phyloP scores from a whole-genome alignment of 192 early-diverging fungal species.

The Chytriomyces sp. region DNA sequence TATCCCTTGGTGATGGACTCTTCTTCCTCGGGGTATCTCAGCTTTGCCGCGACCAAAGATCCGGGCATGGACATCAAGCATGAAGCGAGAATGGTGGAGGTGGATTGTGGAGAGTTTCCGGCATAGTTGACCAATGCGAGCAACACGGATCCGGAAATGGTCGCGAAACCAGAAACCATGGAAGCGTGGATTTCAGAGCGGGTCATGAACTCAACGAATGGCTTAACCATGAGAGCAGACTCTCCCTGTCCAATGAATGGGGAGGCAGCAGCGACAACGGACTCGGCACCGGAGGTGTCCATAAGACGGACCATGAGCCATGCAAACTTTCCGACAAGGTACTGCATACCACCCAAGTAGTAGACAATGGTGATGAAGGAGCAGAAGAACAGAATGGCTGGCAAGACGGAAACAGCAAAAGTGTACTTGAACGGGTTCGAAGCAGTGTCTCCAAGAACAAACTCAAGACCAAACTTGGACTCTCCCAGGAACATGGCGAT shows the following conservation, averaged over 20 bases:
- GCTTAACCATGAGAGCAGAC: constrained; percentile 79
- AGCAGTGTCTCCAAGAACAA: constrained; percentile 68
- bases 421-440: constrained; percentile 38
- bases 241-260: constrained; percentile 87
- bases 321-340: constrained; percentile 72
- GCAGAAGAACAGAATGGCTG: constrained; percentile 88
- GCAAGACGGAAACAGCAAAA: constrained; percentile 77
- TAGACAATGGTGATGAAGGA: constrained; percentile 82
- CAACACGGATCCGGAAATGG: constrained; percentile 78
- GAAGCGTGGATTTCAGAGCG: constrained; percentile 83
- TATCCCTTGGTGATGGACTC: constrained; percentile 78
- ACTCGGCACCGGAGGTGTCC: constrained; percentile 80
- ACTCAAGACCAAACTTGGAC: constrained; percentile 68
- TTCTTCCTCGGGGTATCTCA: constrained; percentile 84
- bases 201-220: constrained; percentile 84
- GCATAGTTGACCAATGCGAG: constrained; percentile 71
- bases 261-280: constrained; percentile 82
- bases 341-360: constrained; percentile 84
- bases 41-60: constrained; percentile 81
- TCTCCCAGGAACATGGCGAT: constrained; percentile 68
- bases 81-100: constrained; percentile 74
- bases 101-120: constrained; percentile 54
- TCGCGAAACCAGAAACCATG: constrained; percentile 90
- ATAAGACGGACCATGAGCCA: constrained; percentile 68
- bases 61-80: constrained; percentile 92